phyloP scores from a whole-genome alignment of 148 eudicot species.

The Mesembryanthemum crystallinum region DNA sequence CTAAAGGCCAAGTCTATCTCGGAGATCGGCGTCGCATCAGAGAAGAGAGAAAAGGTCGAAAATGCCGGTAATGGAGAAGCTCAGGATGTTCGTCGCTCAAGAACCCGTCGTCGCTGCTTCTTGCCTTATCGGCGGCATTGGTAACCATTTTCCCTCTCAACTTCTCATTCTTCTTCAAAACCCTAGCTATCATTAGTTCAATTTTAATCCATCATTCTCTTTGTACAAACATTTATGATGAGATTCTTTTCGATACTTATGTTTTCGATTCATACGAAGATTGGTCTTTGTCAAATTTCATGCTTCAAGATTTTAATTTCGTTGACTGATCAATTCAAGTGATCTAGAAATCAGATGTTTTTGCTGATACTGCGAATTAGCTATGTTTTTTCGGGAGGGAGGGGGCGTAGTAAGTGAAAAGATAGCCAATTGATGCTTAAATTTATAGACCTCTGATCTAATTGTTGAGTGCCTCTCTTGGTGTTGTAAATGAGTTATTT shows the following conservation, averaged over 20 bases:
- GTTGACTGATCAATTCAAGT: background rate
- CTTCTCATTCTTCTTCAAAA: background rate
- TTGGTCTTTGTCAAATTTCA: background rate
- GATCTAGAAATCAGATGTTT: constrained; percentile 9
- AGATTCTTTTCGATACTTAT: background rate
- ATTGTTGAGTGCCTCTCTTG: background rate
- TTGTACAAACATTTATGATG: background rate
- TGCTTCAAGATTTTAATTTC: background rate
- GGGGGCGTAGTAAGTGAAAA: too few species aligned
- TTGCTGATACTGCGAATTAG: background rate
- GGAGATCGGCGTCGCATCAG: background rate
- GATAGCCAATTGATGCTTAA: background rate
- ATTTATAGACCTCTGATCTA: background rate
- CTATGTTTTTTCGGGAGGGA: background rate
- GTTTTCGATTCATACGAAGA: background rate
- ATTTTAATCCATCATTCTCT: background rate
- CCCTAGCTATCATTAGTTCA: constrained; percentile 15
- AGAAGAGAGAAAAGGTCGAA: constrained; percentile 5
- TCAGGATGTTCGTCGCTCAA: constrained; percentile 73
- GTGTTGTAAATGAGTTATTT: background rate
- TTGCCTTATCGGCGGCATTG: constrained; percentile 80
- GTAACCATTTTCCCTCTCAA: constrained; percentile 28
- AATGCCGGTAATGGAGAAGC: constrained; percentile 74
- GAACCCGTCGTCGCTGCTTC: constrained; percentile 92
- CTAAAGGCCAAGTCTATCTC: background rate